Base-by-base conservation (phyloP, 495 filamentous ascomycete species). In the Penicillium verhagenii region DNA sequence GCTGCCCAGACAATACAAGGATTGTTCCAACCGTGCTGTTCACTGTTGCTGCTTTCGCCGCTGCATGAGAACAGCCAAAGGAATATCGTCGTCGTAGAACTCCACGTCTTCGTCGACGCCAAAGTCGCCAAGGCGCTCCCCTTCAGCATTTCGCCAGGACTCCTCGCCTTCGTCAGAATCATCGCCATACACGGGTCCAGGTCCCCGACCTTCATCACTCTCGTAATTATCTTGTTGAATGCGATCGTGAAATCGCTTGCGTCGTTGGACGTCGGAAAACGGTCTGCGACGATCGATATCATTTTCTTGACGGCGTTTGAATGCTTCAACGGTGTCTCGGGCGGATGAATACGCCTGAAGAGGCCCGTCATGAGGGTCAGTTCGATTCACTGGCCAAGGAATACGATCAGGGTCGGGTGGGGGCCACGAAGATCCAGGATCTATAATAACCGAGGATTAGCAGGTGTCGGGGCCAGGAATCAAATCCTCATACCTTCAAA, bases 321-420 rank as follows among this genome's bases (percentile, higher is more conserved):
- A 88, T 9, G 81, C 81, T 21, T 77, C 69, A 1, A 84, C 57
- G 29, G 84, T 75, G 10, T 82, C 74, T 31, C 72, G 56, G 16
- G 80, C 74, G 7, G 67, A 68, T 6, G 67, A 58, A 28, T 63
- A 66, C 47, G 64, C 47, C 35, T 72, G 70, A 56, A 71, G 73
- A 5, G 52, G 8, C 31, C 73, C 62, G 31, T 69, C 68, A 43
- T 60, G 47, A 6, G 50, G 56, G 13, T 48, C 42, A 18, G 56
- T 44, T 11, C 63, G 66, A 66, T 62, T 70, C 33, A 60, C 68
- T 46, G 68, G 73, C 52, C 64, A 56, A 61, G 85, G 80, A 57
- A 90, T 77, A 53, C 92, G 89, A 54, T 97, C 93, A 40, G 92
- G 91, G 67, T 97, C 93, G 1, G 84, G 82, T 4, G 95, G 94